Conservation (phyloP, 768 basidiomycete genomes). For the Phanerochaete carnosa region DNA sequence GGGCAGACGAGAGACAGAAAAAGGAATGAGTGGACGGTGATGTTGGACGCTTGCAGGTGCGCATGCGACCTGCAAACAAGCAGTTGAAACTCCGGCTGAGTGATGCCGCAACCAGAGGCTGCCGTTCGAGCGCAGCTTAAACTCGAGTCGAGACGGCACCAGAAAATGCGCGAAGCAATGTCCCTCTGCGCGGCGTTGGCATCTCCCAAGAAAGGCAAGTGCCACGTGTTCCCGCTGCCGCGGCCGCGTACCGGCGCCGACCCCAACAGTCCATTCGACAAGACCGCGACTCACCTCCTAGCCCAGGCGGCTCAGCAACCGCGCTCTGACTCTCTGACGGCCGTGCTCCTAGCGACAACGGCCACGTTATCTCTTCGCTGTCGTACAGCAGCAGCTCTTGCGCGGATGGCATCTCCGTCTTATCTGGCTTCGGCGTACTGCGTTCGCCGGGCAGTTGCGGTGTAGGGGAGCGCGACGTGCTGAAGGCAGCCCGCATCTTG, state of each 20-base stretch:
- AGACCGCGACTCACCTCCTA: neutral
- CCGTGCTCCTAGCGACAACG: neutral
- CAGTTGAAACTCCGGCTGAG: conserved; percentile 1
- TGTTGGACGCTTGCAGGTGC: neutral
- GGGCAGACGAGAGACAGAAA: conserved; percentile 1
- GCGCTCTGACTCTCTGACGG: neutral
- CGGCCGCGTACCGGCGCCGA: neutral
- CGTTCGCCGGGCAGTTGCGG: neutral
- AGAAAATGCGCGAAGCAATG: neutral
- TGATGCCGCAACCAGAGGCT: neutral
- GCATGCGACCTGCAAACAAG: neutral
- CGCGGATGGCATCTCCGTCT: neutral
- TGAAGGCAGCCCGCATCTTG: conserved; percentile 4
- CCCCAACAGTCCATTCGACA: neutral
- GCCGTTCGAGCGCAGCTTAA: conserved; percentile 4
- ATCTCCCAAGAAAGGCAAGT: neutral
- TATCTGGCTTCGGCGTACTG: conserved; percentile 2
- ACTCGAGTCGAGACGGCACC: neutral
- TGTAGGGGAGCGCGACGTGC: neutral
- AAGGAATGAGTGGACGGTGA: conserved; percentile 6
- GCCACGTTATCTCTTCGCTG: neutral
- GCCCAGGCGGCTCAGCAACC: neutral
- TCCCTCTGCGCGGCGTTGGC: neutral
- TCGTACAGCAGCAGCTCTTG: neutral
- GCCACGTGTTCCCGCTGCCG: neutral